Evolutionary conservation across 164 flowering plant species (phyloP).

Genomic region (Liquidambar formosana): DNA sequence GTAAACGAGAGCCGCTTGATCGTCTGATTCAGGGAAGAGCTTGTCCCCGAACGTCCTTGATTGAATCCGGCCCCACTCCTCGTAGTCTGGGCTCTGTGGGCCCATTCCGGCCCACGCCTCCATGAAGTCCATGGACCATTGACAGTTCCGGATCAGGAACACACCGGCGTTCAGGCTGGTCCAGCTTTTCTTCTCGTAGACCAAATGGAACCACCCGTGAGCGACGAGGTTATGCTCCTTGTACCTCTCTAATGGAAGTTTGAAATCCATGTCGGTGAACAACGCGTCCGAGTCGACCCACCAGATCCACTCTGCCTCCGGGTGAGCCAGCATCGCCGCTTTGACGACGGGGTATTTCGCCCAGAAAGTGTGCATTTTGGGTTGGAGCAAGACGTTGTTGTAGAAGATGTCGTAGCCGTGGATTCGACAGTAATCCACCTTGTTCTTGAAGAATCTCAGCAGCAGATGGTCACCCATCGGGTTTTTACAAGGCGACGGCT

Average conservation of each 20-base stretch:
- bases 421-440: slow-evolving; percentile 67
- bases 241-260: slow-evolving; percentile 70
- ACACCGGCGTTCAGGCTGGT: slow-evolving; percentile 85
- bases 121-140: slow-evolving; percentile 94
- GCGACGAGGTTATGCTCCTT: slow-evolving; percentile 59
- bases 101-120: slow-evolving; percentile 88
- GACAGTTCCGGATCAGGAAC: slow-evolving; percentile 88
- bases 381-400: slow-evolving; percentile 63
- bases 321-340: slow-evolving; percentile 95
- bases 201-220: slow-evolving; percentile 72
- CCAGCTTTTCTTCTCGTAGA: slow-evolving; percentile 70
- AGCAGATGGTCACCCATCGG: slow-evolving; percentile 62
- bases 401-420: slow-evolving; percentile 66
- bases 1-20: slow-evolving; percentile 80
- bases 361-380: slow-evolving; percentile 75
- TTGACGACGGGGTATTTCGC: slow-evolving; percentile 75
- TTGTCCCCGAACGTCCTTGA: slow-evolving; percentile 54
- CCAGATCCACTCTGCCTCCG: slow-evolving; percentile 99
- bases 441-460: slow-evolving; percentile 63
- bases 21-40: slow-evolving; percentile 73
- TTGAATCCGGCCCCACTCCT: slow-evolving; percentile 58
- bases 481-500: slow-evolving; percentile 55
- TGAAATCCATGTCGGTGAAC: slow-evolving; percentile 93
- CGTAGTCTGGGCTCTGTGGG: slow-evolving; percentile 65
- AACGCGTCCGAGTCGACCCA: slow-evolving; percentile 99